phyloP scores from a whole-genome alignment of 441 rosid species.

The Metrosideros polymorpha region DNA sequence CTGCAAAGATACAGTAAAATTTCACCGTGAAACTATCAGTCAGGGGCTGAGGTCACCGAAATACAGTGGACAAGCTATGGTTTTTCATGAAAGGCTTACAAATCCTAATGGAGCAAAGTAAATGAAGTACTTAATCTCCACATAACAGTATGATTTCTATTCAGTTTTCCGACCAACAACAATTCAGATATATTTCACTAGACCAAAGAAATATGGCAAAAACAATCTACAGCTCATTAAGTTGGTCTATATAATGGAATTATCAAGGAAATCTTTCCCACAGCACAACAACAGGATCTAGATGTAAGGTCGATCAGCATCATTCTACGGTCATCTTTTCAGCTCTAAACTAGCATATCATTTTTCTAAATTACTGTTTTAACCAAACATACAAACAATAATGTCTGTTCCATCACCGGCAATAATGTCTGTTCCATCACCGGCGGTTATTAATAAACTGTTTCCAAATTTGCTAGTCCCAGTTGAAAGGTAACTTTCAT shows the following conservation, averaged over 20 bases:
- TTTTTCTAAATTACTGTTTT: not conserved
- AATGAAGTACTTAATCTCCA: not conserved
- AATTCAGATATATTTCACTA: not conserved
- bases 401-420: not conserved
- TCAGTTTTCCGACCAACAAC: rapidly evolving
- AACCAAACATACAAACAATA: not conserved
- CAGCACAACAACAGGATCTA: not conserved
- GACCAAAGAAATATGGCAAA: not conserved
- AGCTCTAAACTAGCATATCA: not conserved
- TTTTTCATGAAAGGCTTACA: not conserved
- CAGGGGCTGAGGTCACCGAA: not conserved
- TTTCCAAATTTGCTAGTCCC: not conserved
- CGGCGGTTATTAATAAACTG: not conserved
- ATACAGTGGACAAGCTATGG: not conserved
- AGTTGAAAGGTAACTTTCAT: not conserved
- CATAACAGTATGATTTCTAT: not conserved
- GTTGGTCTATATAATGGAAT: not conserved
- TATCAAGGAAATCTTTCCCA: not conserved
- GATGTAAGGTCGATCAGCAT: not conserved
- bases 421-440: not conserved
- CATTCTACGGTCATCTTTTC: not conserved
- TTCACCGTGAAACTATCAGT: not conserved
- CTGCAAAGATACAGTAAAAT: not conserved
- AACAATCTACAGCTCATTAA: not conserved
- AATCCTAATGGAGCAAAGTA: not conserved